A percentile compares a stretch with the other conserved stretches of the same genome.
Evolutionary conservation across 305 asterid genomes (phyloP).

Genomic region (Fraxinus paxiana): DNA sequence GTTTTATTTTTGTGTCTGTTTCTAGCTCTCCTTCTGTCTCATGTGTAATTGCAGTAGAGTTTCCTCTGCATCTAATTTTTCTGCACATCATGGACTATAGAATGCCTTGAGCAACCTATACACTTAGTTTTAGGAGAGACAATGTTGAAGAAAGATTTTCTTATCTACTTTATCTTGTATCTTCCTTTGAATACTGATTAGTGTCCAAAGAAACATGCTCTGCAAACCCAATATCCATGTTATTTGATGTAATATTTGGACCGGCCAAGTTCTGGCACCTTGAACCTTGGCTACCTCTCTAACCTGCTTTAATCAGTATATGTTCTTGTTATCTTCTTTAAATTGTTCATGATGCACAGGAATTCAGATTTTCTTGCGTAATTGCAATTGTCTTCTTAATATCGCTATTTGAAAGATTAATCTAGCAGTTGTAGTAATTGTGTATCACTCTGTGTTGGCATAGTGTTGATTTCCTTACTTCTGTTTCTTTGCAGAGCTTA

Average conservation of each 20-base stretch:
- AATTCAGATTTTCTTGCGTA: not conserved
- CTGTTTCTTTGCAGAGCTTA: constrained; percentile 58
- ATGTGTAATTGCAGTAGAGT: not conserved
- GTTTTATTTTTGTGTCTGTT: not conserved
- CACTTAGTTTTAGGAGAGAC: not conserved
- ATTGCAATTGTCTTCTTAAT: not conserved
- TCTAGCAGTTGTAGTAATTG: constrained; percentile 8
- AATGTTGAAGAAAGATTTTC: not conserved
- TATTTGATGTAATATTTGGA: not conserved
- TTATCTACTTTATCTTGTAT: not conserved
- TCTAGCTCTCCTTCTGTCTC: not conserved
- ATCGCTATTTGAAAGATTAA: constrained; percentile 19
- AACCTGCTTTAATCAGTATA: not conserved
- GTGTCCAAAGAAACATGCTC: not conserved
- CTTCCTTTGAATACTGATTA: not conserved
- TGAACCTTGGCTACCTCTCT: not conserved
- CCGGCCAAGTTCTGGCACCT: not conserved
- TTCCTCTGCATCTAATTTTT: not conserved
- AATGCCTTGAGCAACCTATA: not conserved
- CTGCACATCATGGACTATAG: not conserved
- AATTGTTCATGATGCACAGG: not conserved
- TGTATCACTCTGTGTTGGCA: constrained; percentile 5
- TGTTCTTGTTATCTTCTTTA: not conserved
- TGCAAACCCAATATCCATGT: not conserved
- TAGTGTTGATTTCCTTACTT: constrained; percentile 3